These are phyloP conservation scores for Cerrena zonata DNA, from an alignment of 1,284 basidiomycete genomes.

Conservation along the genomic window DNA sequence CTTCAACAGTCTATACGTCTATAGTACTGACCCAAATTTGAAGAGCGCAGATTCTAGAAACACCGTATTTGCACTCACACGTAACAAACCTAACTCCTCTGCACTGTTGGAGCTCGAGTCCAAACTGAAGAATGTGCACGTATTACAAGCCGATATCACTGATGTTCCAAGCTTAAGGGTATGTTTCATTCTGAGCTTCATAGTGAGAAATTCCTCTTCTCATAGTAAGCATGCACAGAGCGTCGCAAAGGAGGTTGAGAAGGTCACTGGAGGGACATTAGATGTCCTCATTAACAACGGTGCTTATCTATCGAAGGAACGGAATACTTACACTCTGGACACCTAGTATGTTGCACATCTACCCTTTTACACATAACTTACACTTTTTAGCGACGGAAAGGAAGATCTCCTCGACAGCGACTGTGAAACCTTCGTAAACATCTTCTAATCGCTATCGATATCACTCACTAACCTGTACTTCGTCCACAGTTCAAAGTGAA, in stretches of 20 bases:
- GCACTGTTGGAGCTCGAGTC: conserved; percentile 18
- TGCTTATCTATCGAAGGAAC: conserved; percentile 10
- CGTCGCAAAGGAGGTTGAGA: conserved; percentile 17
- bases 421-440: conserved; percentile 16
- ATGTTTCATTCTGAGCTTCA: neutral
- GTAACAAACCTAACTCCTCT: conserved; percentile 13
- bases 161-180: conserved; percentile 14
- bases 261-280: conserved; percentile 22
- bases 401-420: conserved; percentile 21
- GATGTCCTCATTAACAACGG: conserved; percentile 29
- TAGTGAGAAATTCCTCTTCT: neutral
- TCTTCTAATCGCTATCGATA: neutral
- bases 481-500: conserved; percentile 31
- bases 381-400: neutral
- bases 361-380: neutral
- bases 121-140: conserved; percentile 17
- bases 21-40: neutral
- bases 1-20: neutral
- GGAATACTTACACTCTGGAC: conserved; percentile 1
- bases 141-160: conserved; percentile 23
- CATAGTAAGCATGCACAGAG: conserved; percentile 5
- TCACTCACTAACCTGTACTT: neutral
- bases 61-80: conserved; percentile 22
- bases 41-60: conserved; percentile 15
- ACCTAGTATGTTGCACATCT: conserved; percentile 6